Conservation (phyloP, 495 filamentous ascomycete species). For the Penicillium goetzii region DNA sequence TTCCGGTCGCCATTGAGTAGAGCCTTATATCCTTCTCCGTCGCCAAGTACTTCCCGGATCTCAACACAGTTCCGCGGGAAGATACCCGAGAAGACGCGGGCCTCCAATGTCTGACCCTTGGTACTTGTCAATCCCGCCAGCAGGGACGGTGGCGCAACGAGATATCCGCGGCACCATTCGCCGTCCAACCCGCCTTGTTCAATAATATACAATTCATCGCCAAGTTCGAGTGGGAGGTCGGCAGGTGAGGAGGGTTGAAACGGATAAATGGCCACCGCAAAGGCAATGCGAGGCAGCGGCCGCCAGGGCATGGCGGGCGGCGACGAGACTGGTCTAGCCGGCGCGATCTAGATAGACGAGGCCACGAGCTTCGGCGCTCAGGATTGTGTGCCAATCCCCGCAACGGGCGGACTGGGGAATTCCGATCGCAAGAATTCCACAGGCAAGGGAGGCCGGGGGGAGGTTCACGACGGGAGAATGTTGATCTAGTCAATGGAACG, state of each 20-base stretch:
- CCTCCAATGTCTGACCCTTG: constrained; percentile 91
- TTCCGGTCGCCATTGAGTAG: constrained; percentile 40
- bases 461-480: constrained; percentile 34
- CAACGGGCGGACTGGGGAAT: constrained; percentile 14
- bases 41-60: constrained; percentile 73
- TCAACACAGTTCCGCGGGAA: constrained; percentile 94
- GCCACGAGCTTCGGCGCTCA: constrained; percentile 11
- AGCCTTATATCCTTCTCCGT: constrained; percentile 48
- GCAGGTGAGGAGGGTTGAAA: constrained; percentile 84
- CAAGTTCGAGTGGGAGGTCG: constrained; percentile 95
- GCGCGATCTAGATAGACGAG: constrained; percentile 20
- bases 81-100: constrained; percentile 94
- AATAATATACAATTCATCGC: constrained; percentile 98
- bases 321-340: constrained; percentile 14
- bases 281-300: constrained; percentile 94
- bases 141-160: constrained; percentile 90
- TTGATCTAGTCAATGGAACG: constrained; percentile 31
- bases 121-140: constrained; percentile 88
- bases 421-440: constrained; percentile 25
- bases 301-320: constrained; percentile 83
- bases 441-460: constrained; percentile 16
- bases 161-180: constrained; percentile 92
- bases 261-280: constrained; percentile 92
- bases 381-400: constrained; percentile 18
- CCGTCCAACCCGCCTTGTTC: constrained; percentile 86